Percentiles rank a stretch among this genome's conserved stretches.
These are phyloP conservation scores for Colletotrichum siamense DNA, from an alignment of 2,329 filamentous ascomycete genomes.

Conservation along the genomic window DNA sequence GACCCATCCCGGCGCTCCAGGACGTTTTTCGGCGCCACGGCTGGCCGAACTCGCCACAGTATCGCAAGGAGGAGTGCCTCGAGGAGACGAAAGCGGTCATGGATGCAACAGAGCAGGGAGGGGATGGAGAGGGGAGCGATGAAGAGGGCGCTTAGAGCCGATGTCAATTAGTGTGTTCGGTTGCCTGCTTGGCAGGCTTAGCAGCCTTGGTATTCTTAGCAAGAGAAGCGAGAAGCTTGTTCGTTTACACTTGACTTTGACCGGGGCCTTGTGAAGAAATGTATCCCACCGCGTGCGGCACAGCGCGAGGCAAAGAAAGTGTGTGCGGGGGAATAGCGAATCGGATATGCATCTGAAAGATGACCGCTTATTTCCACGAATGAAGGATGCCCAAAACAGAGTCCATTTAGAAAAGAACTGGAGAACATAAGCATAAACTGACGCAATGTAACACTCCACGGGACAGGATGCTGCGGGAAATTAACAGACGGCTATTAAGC, in stretches of 20 bases:
- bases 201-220: not conserved
- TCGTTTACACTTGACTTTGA: not conserved
- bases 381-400: not conserved
- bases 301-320: no score
- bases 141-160: not conserved
- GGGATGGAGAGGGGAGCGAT: not conserved
- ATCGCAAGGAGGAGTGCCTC: constrained; percentile 30
- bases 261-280: not conserved
- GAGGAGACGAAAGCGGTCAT: not conserved
- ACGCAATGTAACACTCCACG: not conserved
- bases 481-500: no score
- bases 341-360: not conserved
- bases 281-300: not conserved
- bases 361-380: not conserved
- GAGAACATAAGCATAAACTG: not conserved
- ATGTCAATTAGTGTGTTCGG: not conserved
- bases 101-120: not conserved
- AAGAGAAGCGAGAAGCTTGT: not conserved
- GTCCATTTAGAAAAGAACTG: not conserved
- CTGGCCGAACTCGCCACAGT: constrained; percentile 33
- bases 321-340: not conserved
- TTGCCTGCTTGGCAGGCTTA: not conserved
- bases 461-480: not conserved
- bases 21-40: constrained; percentile 35
- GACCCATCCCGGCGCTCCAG: constrained; percentile 21